These are phyloP conservation scores for Iberis pinnata DNA, from an alignment of 345 rosid genomes.

Conservation along the genomic window DNA sequence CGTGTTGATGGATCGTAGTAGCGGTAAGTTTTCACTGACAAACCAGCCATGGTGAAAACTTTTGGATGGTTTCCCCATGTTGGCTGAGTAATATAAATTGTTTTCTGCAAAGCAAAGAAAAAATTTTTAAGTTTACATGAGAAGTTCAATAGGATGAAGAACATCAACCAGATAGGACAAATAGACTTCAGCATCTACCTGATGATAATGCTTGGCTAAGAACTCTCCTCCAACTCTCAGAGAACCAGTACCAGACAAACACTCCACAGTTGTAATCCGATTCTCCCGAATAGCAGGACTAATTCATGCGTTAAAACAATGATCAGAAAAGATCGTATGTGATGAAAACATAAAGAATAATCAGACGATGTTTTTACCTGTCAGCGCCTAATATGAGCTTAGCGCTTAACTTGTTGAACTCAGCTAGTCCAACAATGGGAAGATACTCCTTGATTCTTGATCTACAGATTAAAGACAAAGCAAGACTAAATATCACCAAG, in stretches of 20 bases:
- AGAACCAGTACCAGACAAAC: constrained; percentile 90
- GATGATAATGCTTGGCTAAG: constrained; percentile 70
- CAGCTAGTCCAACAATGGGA: constrained; percentile 77
- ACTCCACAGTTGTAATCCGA: constrained; percentile 72
- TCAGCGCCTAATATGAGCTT: constrained; percentile 73
- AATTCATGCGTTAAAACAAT: constrained; percentile 13
- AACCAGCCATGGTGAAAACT: constrained; percentile 59
- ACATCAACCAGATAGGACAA: background rate
- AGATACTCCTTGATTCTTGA: constrained; percentile 72
- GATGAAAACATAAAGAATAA: constrained; percentile 1
- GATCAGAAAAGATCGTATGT: background rate
- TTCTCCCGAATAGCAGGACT: constrained; percentile 74
- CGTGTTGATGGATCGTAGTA: constrained; percentile 78
- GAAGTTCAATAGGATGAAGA: background rate
- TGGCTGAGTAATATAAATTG: constrained; percentile 69
- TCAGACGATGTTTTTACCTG: constrained; percentile 30
- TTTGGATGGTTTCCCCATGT: constrained; percentile 91
- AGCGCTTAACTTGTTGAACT: constrained; percentile 80
- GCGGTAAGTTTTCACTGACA: constrained; percentile 66
- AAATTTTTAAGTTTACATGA: background rate
- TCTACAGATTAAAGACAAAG: constrained; percentile 31
- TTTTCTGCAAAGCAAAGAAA: constrained; percentile 40
- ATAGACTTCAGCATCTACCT: constrained; percentile 28
- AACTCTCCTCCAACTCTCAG: constrained; percentile 86
- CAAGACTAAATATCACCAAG: constrained; percentile 11